phyloP scores from a whole-genome alignment of 805 yeast genomes.

The Saccharomycopsis sp. region DNA sequence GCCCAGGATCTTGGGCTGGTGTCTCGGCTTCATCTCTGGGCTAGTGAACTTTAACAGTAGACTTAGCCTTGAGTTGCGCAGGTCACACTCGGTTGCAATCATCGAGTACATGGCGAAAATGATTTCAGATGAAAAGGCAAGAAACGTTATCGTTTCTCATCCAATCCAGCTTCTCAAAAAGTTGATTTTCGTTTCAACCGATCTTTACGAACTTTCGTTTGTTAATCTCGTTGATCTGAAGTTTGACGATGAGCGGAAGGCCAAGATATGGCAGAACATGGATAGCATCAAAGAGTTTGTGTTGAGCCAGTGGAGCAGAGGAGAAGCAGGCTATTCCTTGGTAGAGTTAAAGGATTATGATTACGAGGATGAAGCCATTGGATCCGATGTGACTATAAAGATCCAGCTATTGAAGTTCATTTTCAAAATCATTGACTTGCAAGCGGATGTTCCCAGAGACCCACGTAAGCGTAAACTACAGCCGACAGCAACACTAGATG shows the following conservation, averaged over 20 bases:
- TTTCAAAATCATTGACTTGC: conserved; percentile 13
- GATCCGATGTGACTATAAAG: conserved; percentile 2
- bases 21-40: conserved; percentile 6
- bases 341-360: neutral
- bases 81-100: neutral
- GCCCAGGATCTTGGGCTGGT: conserved; percentile 3
- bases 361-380: neutral
- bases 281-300: conserved; percentile 5
- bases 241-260: neutral
- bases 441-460: conserved; percentile 11
- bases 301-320: conserved; percentile 9
- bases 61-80: conserved; percentile 1
- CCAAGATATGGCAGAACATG: conserved; percentile 3
- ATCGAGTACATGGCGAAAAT: conserved; percentile 2
- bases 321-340: conserved; percentile 3
- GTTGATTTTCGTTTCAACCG: conserved; percentile 4
- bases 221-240: neutral
- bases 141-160: too few species aligned
- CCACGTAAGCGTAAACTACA: conserved; percentile 17
- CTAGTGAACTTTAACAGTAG: neutral
- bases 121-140: neutral
- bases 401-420: conserved; percentile 8
- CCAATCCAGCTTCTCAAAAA: neutral
- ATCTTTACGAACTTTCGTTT: conserved; percentile 7
- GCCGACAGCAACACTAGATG: too few species aligned